Evolutionary conservation across 495 filamentous ascomycete genomes (phyloP).

Genomic region (Lasiosphaeriaceae sp.): DNA sequence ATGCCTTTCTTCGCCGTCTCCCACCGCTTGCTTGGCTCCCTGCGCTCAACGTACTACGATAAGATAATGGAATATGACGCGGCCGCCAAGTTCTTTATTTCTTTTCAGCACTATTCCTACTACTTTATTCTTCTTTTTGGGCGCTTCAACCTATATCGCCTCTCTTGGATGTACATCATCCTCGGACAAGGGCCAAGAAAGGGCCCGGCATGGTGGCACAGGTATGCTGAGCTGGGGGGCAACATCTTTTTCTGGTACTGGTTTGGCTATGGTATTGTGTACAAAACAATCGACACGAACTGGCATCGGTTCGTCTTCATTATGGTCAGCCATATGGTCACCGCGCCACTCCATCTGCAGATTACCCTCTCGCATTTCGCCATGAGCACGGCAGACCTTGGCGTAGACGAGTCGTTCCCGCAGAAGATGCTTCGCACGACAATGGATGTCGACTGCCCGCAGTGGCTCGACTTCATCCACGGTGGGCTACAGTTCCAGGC

Average conservation of each 20-base stretch:
- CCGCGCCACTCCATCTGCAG: slow-evolving; percentile 86
- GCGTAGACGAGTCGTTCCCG: slow-evolving; percentile 82
- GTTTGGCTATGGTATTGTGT: slow-evolving; percentile 86
- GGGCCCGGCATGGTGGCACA: slow-evolving; percentile 83
- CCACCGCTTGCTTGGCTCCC: slow-evolving; percentile 71
- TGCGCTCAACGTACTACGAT: slow-evolving; percentile 88
- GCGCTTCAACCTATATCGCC: slow-evolving; percentile 85
- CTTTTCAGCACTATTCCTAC: slow-evolving; percentile 78
- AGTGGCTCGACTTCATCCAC: slow-evolving; percentile 95
- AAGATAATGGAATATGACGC: slow-evolving; percentile 80
- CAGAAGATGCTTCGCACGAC: slow-evolving; percentile 97
- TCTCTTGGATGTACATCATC: slow-evolving; percentile 81
- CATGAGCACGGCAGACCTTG: slow-evolving; percentile 91
- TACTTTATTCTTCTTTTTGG: slow-evolving; percentile 82
- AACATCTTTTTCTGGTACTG: slow-evolving; percentile 90
- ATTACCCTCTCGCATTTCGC: slow-evolving; percentile 97
- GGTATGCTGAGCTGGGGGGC: slow-evolving; percentile 78
- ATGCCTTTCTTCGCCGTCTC: slow-evolving; percentile 94
- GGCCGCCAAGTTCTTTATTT: slow-evolving; percentile 65
- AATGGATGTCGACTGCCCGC: slow-evolving; percentile 95
- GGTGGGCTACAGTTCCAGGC: slow-evolving; percentile 96
- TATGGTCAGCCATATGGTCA: slow-evolving; percentile 81
- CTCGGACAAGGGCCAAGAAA: slow-evolving; percentile 71
- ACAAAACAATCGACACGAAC: slow-evolving; percentile 67
- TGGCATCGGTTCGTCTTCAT: slow-evolving; percentile 70